Evolutionary conservation across 1,139 yeast species (phyloP).

Genomic region (Nakaseomyces glabratus): DNA sequence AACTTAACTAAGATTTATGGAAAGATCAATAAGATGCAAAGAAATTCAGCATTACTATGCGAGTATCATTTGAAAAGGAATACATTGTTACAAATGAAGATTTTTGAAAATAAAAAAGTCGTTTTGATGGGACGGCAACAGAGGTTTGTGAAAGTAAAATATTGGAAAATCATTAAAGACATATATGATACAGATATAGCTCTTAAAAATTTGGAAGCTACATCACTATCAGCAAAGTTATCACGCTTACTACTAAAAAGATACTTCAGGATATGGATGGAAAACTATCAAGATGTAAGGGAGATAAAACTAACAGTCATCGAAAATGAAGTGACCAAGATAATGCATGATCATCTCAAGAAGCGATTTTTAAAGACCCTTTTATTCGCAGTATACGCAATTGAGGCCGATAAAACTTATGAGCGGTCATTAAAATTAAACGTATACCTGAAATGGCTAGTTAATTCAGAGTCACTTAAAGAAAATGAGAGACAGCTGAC

Average conservation of each 20-base stretch:
- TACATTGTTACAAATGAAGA: too few relatives aligned
- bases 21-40: too few relatives aligned
- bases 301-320: not conserved
- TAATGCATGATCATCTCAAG: not conserved
- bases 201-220: not conserved
- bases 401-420: conserved; percentile 4
- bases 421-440: not conserved
- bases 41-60: too few relatives aligned
- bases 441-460: not conserved
- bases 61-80: too few relatives aligned
- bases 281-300: not conserved
- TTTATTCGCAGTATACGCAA: conserved; percentile 3
- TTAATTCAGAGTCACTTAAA: not conserved
- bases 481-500: not conserved
- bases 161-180: not conserved
- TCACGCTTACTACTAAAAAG: not conserved
- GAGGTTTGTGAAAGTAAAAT: not conserved
- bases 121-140: too few relatives aligned
- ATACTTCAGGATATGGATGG: not conserved
- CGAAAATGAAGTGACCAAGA: not conserved
- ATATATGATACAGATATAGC: not conserved
- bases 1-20: too few relatives aligned
- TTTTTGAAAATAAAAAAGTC: too few relatives aligned
- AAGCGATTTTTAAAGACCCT: not conserved
- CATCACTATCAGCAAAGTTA: not conserved